Evolutionary conservation across 1,139 yeast species (phyloP), one percentile per base, ranked within the genome.

Genomic region (Scheffersomyces parashehatae): DNA sequence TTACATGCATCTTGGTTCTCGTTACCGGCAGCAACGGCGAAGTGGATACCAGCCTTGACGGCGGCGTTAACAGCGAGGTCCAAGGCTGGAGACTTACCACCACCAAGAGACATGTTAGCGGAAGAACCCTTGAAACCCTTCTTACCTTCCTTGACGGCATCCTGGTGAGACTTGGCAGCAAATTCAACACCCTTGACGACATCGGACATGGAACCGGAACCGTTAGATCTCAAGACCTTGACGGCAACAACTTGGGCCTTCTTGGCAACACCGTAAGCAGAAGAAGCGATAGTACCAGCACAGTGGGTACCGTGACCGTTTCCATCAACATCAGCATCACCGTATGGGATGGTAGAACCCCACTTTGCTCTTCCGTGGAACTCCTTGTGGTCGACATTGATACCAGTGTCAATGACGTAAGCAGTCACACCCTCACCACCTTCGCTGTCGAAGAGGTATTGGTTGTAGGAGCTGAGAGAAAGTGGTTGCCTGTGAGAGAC

Each of bases 251-350:
- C 68, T 12, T 82, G 72, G 35, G 87, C 90, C 48, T 81, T 77
- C 67, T 87, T 87, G 50, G 95, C 88, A 49, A 87, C 87, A 70
- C 95, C 95, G 58, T 83, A 86, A 48, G 79, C 70, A 50, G 76
- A 73, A 16, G 93, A 84, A 32, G 83, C 95, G 59, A 86, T 84
- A 40, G 89, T 84, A 68, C 95, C 95, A 24, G 95, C 91, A 76
- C 91, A 85, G 63, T 87, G 95, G 45, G 95, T 85, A 50, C 95
- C 95, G 72, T 93, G 99, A 43, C 98, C 99, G 64, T 91, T 91
- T 43, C 95, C 96, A 65, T 93, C 98, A 41, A 72, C 64, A 59
- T 91, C 96, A 39, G 75, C 77, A 62, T 91, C 97, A 54, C 89
- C 93, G 37, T 68, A 61, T 44, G 97, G 97, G 53, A 93, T 77